Evolutionary conservation across 305 asterid species (phyloP), one percentile per base, ranked within the genome.

Genomic region (Nicotiana rustica): DNA sequence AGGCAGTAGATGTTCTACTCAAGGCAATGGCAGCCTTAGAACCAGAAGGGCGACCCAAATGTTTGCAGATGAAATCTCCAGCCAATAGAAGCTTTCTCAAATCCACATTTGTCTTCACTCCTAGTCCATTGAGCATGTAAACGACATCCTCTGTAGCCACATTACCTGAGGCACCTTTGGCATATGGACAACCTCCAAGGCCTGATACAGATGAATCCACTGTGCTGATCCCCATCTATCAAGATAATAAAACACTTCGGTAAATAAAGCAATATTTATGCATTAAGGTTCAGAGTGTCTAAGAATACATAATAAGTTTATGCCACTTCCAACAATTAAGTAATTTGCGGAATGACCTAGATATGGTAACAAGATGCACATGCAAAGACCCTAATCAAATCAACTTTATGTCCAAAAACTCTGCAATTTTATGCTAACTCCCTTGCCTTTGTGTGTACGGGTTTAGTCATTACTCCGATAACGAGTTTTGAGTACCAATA

Each of bases 81-180:
- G 55, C 55, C 76, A 36, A 36, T 33, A 29, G 8, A 36, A n/a
- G 29, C 76, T 17, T 67, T 35, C 13, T 67, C 6, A 35, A 25
- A 67, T 35, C 21, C 21, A 67, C 17, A 33, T 33, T 15, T 67
- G 25, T 67, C 25, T 67, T 31, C 49, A 67, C 36, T 15, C 21
- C 49, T 15, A 15, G 73, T 33, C 75, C 36, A 35, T 15, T 33
- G 1, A 67, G 49, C 25, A 33, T 33, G 5, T 4, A 7, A 6
- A 10, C 70, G 14, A 65, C 70, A 31, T 33, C 52, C 52, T 14
- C 52, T 15, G 75, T 67, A 36, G 99, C 99, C 76, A 95, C 99
- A 83, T 95, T 95, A 73, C 99, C 97, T 0, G 98, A 84, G 80
- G 99, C 99, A 81, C 99, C 98, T 89, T 95, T 93, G 33, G 99